A percentile compares a stretch with the other conserved stretches of the same genome.
These are phyloP conservation scores for Sphagnum magellanicum DNA, from an alignment of 228 moss, liverwort and hornwort species.

Conservation along the genomic window DNA sequence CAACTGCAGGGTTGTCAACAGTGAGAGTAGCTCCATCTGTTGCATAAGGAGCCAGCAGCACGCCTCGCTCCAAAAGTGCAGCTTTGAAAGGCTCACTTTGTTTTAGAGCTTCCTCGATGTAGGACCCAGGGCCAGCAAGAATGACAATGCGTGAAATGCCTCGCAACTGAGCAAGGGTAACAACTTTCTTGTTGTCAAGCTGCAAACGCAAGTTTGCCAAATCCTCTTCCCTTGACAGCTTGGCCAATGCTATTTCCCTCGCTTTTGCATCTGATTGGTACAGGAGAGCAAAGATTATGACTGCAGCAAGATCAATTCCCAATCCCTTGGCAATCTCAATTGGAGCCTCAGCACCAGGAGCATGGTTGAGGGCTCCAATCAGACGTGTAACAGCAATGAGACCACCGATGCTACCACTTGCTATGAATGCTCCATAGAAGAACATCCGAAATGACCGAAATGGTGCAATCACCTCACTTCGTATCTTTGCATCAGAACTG, in stretches of 20 bases:
- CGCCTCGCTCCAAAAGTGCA: constrained; percentile 76
- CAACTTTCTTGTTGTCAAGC: constrained; percentile 67
- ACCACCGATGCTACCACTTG: constrained; percentile 69
- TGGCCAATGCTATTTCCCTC: constrained; percentile 63
- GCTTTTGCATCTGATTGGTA: constrained; percentile 74
- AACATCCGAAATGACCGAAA: constrained; percentile 88
- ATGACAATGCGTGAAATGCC: constrained; percentile 75
- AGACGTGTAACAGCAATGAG: constrained; percentile 67
- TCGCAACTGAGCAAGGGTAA: constrained; percentile 70
- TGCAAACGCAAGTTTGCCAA: constrained; percentile 74
- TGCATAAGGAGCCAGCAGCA: constrained; percentile 79
- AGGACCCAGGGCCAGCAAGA: constrained; percentile 65
- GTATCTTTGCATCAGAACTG: constrained; percentile 86
- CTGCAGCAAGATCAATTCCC: constrained; percentile 82
- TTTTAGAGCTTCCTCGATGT: constrained; percentile 60
- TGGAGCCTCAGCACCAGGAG: constrained; percentile 58
- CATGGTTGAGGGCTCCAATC: constrained; percentile 59
- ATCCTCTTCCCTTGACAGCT: constrained; percentile 77
- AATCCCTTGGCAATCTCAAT: constrained; percentile 69
- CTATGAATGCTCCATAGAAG: constrained; percentile 82
- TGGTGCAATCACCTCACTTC: constrained; percentile 90
- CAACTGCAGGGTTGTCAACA: constrained; percentile 8
- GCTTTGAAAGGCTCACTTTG: constrained; percentile 55
- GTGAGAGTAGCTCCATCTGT: constrained; percentile 49
- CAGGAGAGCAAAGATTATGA: constrained; percentile 59